phyloP scores from a whole-genome alignment of 2,329 filamentous ascomycete species.

The Diaporthe humulicola region DNA sequence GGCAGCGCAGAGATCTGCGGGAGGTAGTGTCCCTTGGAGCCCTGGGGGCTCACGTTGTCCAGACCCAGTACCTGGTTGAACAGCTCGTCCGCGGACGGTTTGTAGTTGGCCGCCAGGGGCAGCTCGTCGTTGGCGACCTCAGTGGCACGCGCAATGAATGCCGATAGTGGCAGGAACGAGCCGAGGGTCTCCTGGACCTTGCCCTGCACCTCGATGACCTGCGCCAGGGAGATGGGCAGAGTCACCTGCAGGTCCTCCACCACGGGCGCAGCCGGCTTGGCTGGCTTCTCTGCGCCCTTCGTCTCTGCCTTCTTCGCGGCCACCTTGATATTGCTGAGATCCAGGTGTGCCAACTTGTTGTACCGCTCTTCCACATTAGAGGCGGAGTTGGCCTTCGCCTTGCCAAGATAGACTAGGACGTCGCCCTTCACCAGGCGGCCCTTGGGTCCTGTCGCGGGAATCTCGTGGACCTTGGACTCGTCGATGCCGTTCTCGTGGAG shows the following conservation, averaged over 20 bases:
- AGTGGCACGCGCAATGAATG: conserved; percentile 87
- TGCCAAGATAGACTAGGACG: conserved; percentile 89
- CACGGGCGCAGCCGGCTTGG: conserved; percentile 54
- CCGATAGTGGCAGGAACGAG: conserved; percentile 84
- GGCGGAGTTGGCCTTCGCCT: conserved; percentile 80
- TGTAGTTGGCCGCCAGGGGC: conserved; percentile 73
- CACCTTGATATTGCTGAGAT: conserved; percentile 95
- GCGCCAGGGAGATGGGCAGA: conserved; percentile 81
- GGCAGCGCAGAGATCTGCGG: conserved; percentile 78
- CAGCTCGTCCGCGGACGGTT: conserved; percentile 82
- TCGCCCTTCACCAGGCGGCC: conserved; percentile 95
- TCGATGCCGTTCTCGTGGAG: conserved; percentile 84
- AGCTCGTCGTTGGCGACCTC: conserved; percentile 91
- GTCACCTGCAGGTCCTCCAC: conserved; percentile 71
- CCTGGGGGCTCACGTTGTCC: conserved; percentile 58
- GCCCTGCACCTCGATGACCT: conserved; percentile 84
- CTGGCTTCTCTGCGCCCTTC: conserved; percentile 52
- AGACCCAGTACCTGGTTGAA: conserved; percentile 91
- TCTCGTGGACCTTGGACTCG: conserved; percentile 81
- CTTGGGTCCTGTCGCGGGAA: conserved; percentile 88
- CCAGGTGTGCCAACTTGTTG: conserved; percentile 83
- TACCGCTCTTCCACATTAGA: conserved; percentile 78
- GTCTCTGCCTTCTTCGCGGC: conserved; percentile 64
- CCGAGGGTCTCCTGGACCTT: conserved; percentile 83
- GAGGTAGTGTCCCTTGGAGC: conserved; percentile 73